Evolutionary conservation across 2,329 filamentous ascomycete species (phyloP).

Genomic region (Aureobasidium pullulans): DNA sequence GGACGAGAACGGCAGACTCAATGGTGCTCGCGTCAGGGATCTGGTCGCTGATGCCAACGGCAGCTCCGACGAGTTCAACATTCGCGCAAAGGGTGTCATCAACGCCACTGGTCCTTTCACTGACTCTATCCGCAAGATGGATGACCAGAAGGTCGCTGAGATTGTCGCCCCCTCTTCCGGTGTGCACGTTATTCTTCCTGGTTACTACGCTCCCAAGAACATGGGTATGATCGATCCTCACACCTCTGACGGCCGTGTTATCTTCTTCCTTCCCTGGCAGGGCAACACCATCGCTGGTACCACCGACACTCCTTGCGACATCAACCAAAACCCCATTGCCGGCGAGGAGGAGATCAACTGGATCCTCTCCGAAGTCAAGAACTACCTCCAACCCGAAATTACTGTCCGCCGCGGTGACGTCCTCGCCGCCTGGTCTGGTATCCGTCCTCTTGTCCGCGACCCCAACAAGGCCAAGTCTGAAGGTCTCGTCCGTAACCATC

Average conservation of each 20-base stretch:
- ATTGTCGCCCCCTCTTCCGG: conserved; percentile 82
- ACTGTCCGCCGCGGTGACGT: conserved; percentile 78
- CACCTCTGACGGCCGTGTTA: conserved; percentile 81
- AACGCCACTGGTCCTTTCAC: conserved; percentile 87
- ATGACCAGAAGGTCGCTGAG: conserved; percentile 62
- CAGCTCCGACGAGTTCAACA: conserved; percentile 55
- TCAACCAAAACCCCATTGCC: conserved; percentile 66
- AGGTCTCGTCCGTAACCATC: conserved; percentile 79
- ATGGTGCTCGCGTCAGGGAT: conserved; percentile 67
- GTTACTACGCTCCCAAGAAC: conserved; percentile 75
- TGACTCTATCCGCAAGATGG: conserved; percentile 78
- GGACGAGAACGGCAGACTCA: conserved; percentile 63
- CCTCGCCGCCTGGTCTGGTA: conserved; percentile 84
- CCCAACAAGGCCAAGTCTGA: conserved; percentile 80
- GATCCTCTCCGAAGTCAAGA: conserved; percentile 77
- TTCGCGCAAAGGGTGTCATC: conserved; percentile 73
- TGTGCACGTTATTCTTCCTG: conserved; percentile 78
- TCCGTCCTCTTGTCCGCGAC: conserved; percentile 77
- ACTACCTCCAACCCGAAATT: conserved; percentile 77
- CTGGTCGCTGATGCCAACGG: conserved; percentile 60
- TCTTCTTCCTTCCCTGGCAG: conserved; percentile 92
- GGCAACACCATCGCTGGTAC: conserved; percentile 88
- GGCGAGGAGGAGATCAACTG: conserved; percentile 80
- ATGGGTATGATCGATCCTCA: conserved; percentile 85
- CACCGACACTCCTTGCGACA: conserved; percentile 68